Conservation (phyloP, 139 green algal species). For the Chlorella sp. region DNA sequence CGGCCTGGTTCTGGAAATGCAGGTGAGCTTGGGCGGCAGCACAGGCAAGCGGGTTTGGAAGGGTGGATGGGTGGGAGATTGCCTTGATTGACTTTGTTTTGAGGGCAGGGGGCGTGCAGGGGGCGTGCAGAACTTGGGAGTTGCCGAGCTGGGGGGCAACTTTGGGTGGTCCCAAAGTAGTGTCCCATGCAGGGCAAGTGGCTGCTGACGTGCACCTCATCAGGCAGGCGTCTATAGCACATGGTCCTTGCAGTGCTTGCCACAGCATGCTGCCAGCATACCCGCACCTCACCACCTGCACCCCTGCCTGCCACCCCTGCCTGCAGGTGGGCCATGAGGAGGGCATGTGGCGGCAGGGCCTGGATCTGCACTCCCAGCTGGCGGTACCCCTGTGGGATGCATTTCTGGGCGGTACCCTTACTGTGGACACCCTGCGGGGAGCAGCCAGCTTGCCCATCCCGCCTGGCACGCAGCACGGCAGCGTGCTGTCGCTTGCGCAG, state of each 20-base stretch:
- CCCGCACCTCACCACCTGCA: not conserved
- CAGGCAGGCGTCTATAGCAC: too few relatives aligned
- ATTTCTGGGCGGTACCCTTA: slow-evolving; percentile 13
- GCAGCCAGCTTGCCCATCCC: slow-evolving; percentile 7
- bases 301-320: not conserved
- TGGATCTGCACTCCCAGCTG: slow-evolving; percentile 34
- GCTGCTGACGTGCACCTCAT: too few relatives aligned
- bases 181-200: too few relatives aligned
- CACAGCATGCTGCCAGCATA: too few relatives aligned
- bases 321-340: slow-evolving; percentile 9
- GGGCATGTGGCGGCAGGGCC: slow-evolving; percentile 12
- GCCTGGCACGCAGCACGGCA: slow-evolving; percentile 36
- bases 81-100: not conserved
- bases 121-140: not conserved
- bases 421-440: slow-evolving; percentile 5
- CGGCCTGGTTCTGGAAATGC: not conserved
- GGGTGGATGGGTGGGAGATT: not conserved
- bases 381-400: slow-evolving; percentile 26
- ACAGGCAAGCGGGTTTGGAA: not conserved
- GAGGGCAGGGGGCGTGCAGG: not conserved
- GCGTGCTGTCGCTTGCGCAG: slow-evolving; percentile 15
- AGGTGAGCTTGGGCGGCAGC: not conserved
- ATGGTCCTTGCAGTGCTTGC: not conserved
- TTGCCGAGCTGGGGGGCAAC: not conserved
- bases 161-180: too few relatives aligned